Percentiles rank a stretch among this genome's conserved stretches.
These are phyloP conservation scores for Fusarium anguioides DNA, from an alignment of 2,329 filamentous ascomycete genomes.

Conservation along the genomic window DNA sequence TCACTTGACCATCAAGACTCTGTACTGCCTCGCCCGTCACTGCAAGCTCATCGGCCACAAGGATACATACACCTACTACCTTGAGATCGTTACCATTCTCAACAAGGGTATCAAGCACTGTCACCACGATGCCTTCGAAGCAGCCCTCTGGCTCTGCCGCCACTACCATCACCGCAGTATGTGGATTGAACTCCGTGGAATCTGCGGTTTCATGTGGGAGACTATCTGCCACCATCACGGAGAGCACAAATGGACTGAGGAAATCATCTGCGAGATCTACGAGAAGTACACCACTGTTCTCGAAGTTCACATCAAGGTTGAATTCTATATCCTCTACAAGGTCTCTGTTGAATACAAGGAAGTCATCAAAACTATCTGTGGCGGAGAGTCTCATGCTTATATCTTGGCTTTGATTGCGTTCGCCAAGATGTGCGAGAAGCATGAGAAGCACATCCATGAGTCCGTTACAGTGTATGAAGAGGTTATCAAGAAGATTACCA, in stretches of 20 bases:
- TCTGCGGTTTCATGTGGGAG: conserved; percentile 60
- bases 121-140: conserved; percentile 57
- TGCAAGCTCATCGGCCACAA: conserved; percentile 44
- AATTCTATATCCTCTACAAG: conserved; percentile 55
- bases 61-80: conserved; percentile 52
- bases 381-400: conserved; percentile 44
- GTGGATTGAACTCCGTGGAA: conserved; percentile 58
- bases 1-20: conserved; percentile 49
- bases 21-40: conserved; percentile 46
- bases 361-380: conserved; percentile 54
- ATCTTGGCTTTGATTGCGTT: conserved; percentile 52
- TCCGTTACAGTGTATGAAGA: conserved; percentile 59
- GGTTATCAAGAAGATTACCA: conserved; percentile 53
- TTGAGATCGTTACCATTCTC: conserved; percentile 52
- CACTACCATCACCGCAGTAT: conserved; percentile 58
- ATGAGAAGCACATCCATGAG: conserved; percentile 56
- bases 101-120: conserved; percentile 48
- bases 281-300: conserved; percentile 60
- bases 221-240: conserved; percentile 51
- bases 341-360: conserved; percentile 61
- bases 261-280: conserved; percentile 55
- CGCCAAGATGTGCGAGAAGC: conserved; percentile 59
- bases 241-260: conserved; percentile 52
- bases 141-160: conserved; percentile 56
- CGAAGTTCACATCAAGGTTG: conserved; percentile 55